phyloP scores from a whole-genome alignment of 345 rosid genomes.

The Aethionema arabicum region DNA sequence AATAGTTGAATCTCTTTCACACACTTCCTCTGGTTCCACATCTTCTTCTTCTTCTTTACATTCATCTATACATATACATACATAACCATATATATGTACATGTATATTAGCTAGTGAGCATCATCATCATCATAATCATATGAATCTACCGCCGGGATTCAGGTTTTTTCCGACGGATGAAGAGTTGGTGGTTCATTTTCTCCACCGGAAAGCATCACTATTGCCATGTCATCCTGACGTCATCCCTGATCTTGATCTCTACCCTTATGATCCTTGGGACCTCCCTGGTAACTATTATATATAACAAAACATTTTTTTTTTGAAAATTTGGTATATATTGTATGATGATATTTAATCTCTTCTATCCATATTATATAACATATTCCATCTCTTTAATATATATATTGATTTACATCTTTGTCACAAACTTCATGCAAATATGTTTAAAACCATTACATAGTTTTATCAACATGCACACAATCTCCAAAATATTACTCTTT shows the following conservation, averaged over 20 bases:
- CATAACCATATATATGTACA: constrained; percentile 2
- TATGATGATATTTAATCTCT: no score
- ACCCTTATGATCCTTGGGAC: constrained; percentile 93
- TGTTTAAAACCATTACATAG: no score
- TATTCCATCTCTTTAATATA: no score
- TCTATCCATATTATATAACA: no score
- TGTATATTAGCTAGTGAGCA: constrained; percentile 19
- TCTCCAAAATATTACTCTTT: no score
- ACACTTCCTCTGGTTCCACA: constrained; percentile 41
- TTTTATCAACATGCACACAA: no score
- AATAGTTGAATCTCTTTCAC: constrained; percentile 36
- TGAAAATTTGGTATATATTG: no score
- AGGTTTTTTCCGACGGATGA: constrained; percentile 85
- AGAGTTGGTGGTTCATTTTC: constrained; percentile 94
- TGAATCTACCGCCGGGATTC: constrained; percentile 87
- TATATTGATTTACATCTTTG: no score
- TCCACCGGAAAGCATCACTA: constrained; percentile 81
- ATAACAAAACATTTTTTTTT: no score
- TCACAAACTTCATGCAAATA: no score
- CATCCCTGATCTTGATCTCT: constrained; percentile 91
- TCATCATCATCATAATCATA: constrained; percentile 21
- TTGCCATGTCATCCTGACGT: constrained; percentile 90
- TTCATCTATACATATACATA: constrained; percentile 21
- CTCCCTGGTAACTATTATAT: constrained; percentile 74
- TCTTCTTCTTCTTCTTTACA: constrained; percentile 18